Evolutionary conservation across 352 stramenopile genomes (phyloP), one percentile per base, ranked within the genome.

Genomic region (Phytophthora europaea): DNA sequence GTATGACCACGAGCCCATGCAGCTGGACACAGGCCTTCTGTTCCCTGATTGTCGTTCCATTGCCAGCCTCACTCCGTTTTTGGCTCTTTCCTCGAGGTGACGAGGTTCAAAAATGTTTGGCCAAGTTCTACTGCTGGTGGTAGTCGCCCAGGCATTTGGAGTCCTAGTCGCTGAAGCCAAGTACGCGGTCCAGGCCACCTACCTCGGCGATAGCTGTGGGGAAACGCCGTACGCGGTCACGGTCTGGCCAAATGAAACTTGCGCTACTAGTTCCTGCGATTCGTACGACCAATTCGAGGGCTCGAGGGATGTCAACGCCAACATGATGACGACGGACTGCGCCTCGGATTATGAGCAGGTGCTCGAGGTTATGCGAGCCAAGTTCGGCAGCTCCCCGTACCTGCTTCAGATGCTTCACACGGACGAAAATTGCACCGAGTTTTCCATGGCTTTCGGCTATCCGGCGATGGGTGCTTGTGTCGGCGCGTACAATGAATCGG

Each of bases 301-400:
- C 16, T 69, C 70, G 33, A 62, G 64, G 26, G 20, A 15, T 22
- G 38, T 73, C 6, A 76, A 72, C 33, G 57, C 70, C 15, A 72
- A 76, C 34, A 76, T 73, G 70, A 76, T 75, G 67, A 72, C 63
- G 13, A 68, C 65, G 43, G 56, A 73, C 45, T 76, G 70, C 34
- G 63, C 69, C 26, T 72, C 56, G 3, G 47, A 72, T 31, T 36
- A 73, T 26, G 28, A 51, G 6, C 54, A 71, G 7, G 28, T 71
- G 22, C 31, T 73, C 22, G 47, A 68, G 18, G 52, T 65, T 9
- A 73, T 73, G 63, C 57, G 67, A 53, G 53, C 60, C 61, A 75
- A 75, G 61, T 75, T 75, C 23, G 52, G 52, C 13, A 72, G 57
- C 10, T 76, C 70, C 22, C 64, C 70, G 43, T 76, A 76, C 28